phyloP scores from a whole-genome alignment of 257 asterid species.

The Coffea eugenioides region DNA sequence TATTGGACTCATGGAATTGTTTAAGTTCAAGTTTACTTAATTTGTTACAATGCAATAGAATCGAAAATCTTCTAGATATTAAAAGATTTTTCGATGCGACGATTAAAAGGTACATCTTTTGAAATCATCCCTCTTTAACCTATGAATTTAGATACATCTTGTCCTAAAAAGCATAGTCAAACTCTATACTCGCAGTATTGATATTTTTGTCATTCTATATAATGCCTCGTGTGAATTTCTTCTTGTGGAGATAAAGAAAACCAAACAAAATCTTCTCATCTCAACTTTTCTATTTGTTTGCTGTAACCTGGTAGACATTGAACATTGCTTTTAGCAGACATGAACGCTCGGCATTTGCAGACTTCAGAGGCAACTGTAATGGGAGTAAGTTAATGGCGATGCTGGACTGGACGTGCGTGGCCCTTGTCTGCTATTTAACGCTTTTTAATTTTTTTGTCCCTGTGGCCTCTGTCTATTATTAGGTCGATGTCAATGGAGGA shows the following conservation, averaged over 20 bases:
- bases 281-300: not conserved
- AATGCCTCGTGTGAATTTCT: not conserved
- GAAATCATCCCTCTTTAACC: too few species aligned
- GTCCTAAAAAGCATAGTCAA: not conserved
- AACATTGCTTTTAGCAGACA: not conserved
- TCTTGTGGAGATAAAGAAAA: not conserved
- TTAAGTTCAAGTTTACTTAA: too few species aligned
- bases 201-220: too few species aligned
- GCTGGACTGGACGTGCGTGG: not conserved
- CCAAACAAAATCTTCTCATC: too few species aligned
- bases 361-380: not conserved
- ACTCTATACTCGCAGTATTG: not conserved
- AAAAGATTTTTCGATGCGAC: too few species aligned
- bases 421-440: not conserved
- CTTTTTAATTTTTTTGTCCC: not conserved
- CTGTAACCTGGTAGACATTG: not conserved
- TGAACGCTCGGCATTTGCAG: not conserved
- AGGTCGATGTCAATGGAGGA: conserved; percentile 20
- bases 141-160: too few species aligned
- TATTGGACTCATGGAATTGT: too few species aligned
- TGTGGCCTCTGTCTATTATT: too few species aligned
- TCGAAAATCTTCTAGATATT: too few species aligned
- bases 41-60: too few species aligned
- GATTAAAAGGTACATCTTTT: too few species aligned
- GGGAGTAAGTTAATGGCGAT: not conserved